Evolutionary conservation across 108 stramenopile species (phyloP), one percentile per base, ranked within the genome.

Genomic region (Phaeodactylum tricornutum): DNA sequence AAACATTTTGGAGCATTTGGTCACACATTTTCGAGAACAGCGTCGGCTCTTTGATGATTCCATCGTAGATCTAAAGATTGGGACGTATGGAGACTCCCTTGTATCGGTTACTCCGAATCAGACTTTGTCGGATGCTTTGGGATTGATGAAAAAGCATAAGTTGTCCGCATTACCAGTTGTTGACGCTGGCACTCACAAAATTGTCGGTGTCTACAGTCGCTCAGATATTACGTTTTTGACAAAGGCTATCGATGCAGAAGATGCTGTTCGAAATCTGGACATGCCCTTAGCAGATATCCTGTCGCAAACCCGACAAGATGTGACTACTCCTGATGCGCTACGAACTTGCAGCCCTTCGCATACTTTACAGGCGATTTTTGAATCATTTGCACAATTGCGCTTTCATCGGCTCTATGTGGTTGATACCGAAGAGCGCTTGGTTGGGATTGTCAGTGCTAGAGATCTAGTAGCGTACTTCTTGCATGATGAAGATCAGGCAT

Each of bases 41-140:
- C 70, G 92, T 30, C 85, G 93, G 15, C 66, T 96, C 23, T 96
- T 96, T 64, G 96, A 96, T 55, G 90, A 96, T 48, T 71, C 90
- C 27, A 84, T 96, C 40, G 69, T 72, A 26, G 92, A 94, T 52
- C 69, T 96, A 40, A 60, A 76, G 33, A 92, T 96, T 61, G 96
- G 96, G 16, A 93, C 93, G 9, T 94, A 92, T 61, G 77, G 80
- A 47, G 86, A 83, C 14, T 61, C 70, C 30, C 60, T 96, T 8
- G 70, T 90, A 34, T 90, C 81, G 15, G 84, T 77, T 14, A 61
- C 71, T 19, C 75, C 72, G 20, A 59, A 73, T 33, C 77, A 93
- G 49, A 66, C 81, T 19, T 68, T 96, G 62, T 68, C 72, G 39
- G 82, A 93, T 35, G 86, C 87, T 33, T 61, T 94, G 44, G 65